Evolutionary conservation across 179 eudicot genomes (phyloP).

Genomic region (Beta corolliflora): DNA sequence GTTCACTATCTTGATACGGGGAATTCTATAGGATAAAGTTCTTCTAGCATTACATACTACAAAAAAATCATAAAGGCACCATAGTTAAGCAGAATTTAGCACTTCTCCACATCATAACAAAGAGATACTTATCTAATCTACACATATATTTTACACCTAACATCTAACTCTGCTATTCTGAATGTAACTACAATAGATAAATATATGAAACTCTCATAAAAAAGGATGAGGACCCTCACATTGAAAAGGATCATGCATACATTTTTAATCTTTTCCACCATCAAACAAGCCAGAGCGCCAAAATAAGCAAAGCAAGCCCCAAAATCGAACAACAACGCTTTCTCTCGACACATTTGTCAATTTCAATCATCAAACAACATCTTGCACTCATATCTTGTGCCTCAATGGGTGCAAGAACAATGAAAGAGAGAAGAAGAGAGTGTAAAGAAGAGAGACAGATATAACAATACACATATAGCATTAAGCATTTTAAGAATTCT

Average conservation of each 20-base stretch:
- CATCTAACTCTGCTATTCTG: not conserved
- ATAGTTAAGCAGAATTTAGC: not conserved
- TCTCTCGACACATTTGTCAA: slow-evolving; percentile 39
- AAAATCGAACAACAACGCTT: slow-evolving; percentile 45
- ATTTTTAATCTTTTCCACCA: slow-evolving; percentile 55
- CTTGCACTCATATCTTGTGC: slow-evolving; percentile 39
- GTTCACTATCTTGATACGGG: not conserved
- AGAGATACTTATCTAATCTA: not conserved
- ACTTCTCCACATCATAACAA: not conserved
- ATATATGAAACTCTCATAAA: not conserved
- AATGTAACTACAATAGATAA: not conserved
- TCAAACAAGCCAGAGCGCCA: slow-evolving; percentile 41
- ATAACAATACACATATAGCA: slow-evolving; percentile 4
- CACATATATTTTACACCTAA: not conserved
- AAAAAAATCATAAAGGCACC: not conserved
- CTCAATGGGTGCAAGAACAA: slow-evolving; percentile 23
- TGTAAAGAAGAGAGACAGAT: not conserved
- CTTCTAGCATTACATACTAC: not conserved
- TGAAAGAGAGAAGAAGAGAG: not conserved
- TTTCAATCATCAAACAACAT: slow-evolving; percentile 49
- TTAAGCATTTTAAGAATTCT: slow-evolving; percentile 18
- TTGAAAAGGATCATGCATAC: slow-evolving; percentile 38
- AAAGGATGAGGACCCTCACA: slow-evolving; percentile 25
- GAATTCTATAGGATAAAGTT: not conserved
- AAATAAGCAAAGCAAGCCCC: slow-evolving; percentile 39